phyloP scores from a whole-genome alignment of 2,329 filamentous ascomycete species.

The Penicillium brevicompactum region DNA sequence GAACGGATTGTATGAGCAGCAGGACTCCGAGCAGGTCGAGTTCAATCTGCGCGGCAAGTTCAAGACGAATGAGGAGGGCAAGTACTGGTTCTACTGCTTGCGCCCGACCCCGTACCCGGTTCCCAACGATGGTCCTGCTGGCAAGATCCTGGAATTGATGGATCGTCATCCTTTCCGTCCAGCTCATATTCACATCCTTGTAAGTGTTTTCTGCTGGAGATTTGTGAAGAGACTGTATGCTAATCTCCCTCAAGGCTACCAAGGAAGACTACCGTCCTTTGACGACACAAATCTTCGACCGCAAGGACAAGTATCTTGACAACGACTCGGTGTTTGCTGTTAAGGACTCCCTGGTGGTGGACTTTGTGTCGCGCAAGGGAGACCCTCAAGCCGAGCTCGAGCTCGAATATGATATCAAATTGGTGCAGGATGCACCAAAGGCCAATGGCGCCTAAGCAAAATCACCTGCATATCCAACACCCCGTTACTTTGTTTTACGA shows the following conservation, averaged over 20 bases:
- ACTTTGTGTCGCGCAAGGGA: slow-evolving; percentile 56
- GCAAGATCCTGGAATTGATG: slow-evolving; percentile 59
- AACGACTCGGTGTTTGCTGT: slow-evolving; percentile 63
- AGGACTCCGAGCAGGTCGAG: slow-evolving; percentile 69
- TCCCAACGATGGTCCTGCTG: slow-evolving; percentile 59
- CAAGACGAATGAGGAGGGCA: slow-evolving; percentile 65
- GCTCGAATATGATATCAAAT: slow-evolving; percentile 55
- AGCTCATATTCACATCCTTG: slow-evolving; percentile 65
- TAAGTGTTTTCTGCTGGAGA: slow-evolving; percentile 33
- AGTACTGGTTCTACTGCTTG: slow-evolving; percentile 64
- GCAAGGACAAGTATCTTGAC: slow-evolving; percentile 62
- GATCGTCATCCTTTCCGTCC: slow-evolving; percentile 65
- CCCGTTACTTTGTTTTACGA: slow-evolving; percentile 5
- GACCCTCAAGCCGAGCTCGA: slow-evolving; percentile 57
- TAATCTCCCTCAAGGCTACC: slow-evolving; percentile 45
- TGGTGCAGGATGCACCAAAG: slow-evolving; percentile 32
- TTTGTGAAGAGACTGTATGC: background rate
- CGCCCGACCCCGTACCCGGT: slow-evolving; percentile 62
- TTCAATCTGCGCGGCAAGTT: slow-evolving; percentile 76
- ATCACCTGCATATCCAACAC: background rate
- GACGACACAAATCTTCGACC: slow-evolving; percentile 77
- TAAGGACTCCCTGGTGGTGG: slow-evolving; percentile 60
- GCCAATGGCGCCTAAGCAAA: slow-evolving; percentile 11
- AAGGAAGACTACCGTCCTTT: slow-evolving; percentile 66
- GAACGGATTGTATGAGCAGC: slow-evolving; percentile 73